These are phyloP conservation scores for Sphagnum magellanicum DNA, from an alignment of 228 moss, liverwort and hornwort genomes.

Conservation along the genomic window DNA sequence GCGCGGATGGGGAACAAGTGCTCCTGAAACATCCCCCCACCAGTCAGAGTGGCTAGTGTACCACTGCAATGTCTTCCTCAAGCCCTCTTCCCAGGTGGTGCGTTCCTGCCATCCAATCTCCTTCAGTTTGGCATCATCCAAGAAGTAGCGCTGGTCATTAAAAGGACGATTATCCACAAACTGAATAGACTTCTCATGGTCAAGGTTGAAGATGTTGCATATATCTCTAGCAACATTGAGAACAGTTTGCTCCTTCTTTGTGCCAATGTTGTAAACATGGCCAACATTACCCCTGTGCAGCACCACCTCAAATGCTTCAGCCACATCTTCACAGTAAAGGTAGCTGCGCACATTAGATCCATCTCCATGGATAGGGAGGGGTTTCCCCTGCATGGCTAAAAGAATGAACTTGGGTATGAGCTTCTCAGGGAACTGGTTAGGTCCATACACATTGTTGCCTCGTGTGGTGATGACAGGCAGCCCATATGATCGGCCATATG, in stretches of 20 bases:
- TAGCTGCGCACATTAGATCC: conserved; percentile 78
- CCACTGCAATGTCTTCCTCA: conserved; percentile 80
- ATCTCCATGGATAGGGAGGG: conserved; percentile 77
- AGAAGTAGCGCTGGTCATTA: conserved; percentile 84
- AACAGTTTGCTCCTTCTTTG: conserved; percentile 73
- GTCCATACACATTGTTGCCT: conserved; percentile 83
- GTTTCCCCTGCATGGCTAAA: conserved; percentile 71
- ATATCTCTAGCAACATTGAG: conserved; percentile 74
- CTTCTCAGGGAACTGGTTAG: conserved; percentile 90
- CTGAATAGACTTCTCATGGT: conserved; percentile 55
- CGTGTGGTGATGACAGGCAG: conserved; percentile 81
- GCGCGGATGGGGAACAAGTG: conserved; percentile 69
- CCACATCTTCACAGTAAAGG: conserved; percentile 81
- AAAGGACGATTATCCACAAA: conserved; percentile 85
- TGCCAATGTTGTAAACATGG: conserved; percentile 86
- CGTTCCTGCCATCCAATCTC: conserved; percentile 73
- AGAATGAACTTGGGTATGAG: conserved; percentile 87
- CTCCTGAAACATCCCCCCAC: conserved; percentile 92
- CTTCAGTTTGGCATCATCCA: conserved; percentile 78
- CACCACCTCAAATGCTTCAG: conserved; percentile 79
- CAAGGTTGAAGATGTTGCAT: conserved; percentile 61
- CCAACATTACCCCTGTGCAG: conserved; percentile 72
- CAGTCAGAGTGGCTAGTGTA: conserved; percentile 57
- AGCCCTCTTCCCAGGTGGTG: conserved; percentile 66
- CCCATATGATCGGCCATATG: conserved; percentile 65